Conservation (phyloP, 192 early-diverging fungal species). For the Podila clonocystis region DNA sequence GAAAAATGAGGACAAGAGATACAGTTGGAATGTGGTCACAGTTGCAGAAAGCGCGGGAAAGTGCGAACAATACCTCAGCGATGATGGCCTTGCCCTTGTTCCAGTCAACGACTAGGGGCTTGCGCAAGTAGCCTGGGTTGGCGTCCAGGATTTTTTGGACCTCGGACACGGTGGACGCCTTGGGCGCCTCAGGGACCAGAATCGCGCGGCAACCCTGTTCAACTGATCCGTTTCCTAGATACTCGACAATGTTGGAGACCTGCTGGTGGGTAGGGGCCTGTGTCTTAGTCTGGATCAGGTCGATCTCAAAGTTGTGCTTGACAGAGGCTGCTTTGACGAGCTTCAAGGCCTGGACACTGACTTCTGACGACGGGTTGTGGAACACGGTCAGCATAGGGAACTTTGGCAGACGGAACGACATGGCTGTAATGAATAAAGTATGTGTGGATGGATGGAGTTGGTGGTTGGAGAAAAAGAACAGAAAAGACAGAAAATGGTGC, state of each 20-base stretch:
- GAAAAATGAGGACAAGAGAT: background rate
- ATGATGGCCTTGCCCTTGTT: constrained; percentile 26
- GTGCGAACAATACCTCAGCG: constrained; percentile 18
- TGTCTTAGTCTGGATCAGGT: constrained; percentile 19
- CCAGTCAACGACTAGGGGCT: constrained; percentile 44
- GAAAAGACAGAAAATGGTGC: too few species aligned
- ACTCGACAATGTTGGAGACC: constrained; percentile 10
- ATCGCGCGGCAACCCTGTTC: background rate
- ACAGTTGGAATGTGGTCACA: too few species aligned
- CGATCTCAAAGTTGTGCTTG: constrained; percentile 16
- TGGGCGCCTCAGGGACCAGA: constrained; percentile 12
- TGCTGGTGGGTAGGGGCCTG: constrained; percentile 20
- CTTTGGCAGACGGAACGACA: constrained; percentile 32
- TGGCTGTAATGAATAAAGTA: constrained; percentile 3
- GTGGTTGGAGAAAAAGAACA: too few species aligned
- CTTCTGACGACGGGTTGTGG: constrained; percentile 22
- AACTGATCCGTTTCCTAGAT: constrained; percentile 14
- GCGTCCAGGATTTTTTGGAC: constrained; percentile 19
- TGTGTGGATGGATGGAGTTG: background rate
- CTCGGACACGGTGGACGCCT: constrained; percentile 19
- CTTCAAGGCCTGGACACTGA: constrained; percentile 13
- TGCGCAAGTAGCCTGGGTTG: constrained; percentile 18
- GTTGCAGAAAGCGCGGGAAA: too few species aligned
- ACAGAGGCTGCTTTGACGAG: constrained; percentile 16
- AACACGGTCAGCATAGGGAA: constrained; percentile 35